Evolutionary conservation across 106 monocot species (phyloP).

Genomic region (Allium sativum): DNA sequence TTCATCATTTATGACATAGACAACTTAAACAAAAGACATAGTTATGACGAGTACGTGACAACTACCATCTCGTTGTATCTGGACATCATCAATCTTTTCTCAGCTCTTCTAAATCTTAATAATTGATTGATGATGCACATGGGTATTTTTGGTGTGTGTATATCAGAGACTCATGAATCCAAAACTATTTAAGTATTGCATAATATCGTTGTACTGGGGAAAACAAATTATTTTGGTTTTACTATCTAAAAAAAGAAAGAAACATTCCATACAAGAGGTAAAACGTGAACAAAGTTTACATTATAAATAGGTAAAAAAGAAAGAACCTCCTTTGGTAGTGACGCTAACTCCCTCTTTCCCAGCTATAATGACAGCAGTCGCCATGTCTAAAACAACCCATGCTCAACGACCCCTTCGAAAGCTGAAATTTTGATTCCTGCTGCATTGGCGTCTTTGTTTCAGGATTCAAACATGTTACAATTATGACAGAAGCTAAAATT

Average conservation of each 20-base stretch:
- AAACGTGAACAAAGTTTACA: too few species aligned
- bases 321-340: slow-evolving; percentile 46
- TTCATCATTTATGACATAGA: slow-evolving; percentile 64
- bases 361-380: slow-evolving; percentile 84
- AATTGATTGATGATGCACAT: too few species aligned
- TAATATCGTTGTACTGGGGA: too few species aligned
- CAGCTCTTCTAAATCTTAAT: not conserved
- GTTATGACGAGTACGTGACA: slow-evolving; percentile 38
- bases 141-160: too few species aligned
- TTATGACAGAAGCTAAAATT: too few species aligned
- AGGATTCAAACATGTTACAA: too few species aligned
- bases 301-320: too few species aligned
- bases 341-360: slow-evolving; percentile 68
- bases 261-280: too few species aligned
- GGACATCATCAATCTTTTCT: slow-evolving; percentile 60
- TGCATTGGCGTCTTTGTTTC: slow-evolving; percentile 43
- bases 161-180: too few species aligned
- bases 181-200: too few species aligned
- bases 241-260: too few species aligned
- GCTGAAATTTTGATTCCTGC: slow-evolving; percentile 76
- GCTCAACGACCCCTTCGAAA: slow-evolving; percentile 91
- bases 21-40: slow-evolving; percentile 45
- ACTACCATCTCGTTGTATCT: slow-evolving; percentile 44
- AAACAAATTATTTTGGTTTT: too few species aligned
- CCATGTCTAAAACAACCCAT: slow-evolving; percentile 93